A percentile compares a stretch with the other conserved stretches of the same genome.
These are phyloP conservation scores for Rubroboletus satanas DNA, from an alignment of 768 basidiomycete genomes.

Conservation along the genomic window DNA sequence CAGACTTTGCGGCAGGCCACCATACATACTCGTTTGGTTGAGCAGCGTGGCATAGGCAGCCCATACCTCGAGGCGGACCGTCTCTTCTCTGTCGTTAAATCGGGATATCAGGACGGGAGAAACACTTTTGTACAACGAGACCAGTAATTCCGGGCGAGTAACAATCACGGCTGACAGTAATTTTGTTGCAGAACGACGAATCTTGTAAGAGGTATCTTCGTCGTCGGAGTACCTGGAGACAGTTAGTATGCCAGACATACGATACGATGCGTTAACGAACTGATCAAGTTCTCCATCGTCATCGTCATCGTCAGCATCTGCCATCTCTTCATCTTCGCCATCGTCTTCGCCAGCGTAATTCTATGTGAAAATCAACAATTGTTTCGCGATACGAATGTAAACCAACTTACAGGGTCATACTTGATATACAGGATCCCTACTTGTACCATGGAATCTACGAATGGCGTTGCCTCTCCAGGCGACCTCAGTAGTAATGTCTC, in stretches of 20 bases:
- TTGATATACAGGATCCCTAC: conserved; percentile 78
- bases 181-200: conserved; percentile 90
- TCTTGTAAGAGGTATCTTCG: conserved; percentile 97
- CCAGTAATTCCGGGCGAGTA: conserved; percentile 85
- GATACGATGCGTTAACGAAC: conserved; percentile 38
- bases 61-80: conserved; percentile 91
- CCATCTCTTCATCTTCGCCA: conserved; percentile 60
- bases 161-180: conserved; percentile 79
- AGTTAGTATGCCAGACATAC: not conserved
- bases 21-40: conserved; percentile 80
- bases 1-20: conserved; percentile 53
- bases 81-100: conserved; percentile 93
- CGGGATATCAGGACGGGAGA: conserved; percentile 88
- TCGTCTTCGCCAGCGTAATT: conserved; percentile 76
- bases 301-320: conserved; percentile 63
- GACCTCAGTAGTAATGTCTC: conserved; percentile 83
- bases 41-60: conserved; percentile 77
- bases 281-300: conserved; percentile 81
- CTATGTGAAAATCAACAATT: conserved; percentile 34
- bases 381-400: not conserved
- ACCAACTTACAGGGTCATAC: conserved; percentile 73
- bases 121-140: conserved; percentile 74
- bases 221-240: conserved; percentile 85
- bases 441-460: conserved; percentile 63
- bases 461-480: conserved; percentile 76